Evolutionary conservation across 2,329 filamentous ascomycete genomes (phyloP).

Genomic region (Fusarium sp.): DNA sequence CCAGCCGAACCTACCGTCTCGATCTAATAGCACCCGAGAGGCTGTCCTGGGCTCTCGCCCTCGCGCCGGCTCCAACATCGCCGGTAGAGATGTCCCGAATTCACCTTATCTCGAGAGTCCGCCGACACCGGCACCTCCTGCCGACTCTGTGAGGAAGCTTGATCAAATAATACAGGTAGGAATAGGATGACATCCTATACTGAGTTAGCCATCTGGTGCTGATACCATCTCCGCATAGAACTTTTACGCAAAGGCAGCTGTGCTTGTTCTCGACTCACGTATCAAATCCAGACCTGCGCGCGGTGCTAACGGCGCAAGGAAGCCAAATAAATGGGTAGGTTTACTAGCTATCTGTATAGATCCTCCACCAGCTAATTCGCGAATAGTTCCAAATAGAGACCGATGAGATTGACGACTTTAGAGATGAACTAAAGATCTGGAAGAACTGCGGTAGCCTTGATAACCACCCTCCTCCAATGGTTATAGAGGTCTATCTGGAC

Average conservation of each 20-base stretch:
- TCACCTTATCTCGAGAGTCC: constrained; percentile 63
- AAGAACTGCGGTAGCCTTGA: constrained; percentile 81
- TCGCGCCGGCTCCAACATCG: constrained; percentile 58
- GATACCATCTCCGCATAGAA: constrained; percentile 70
- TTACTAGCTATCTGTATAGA: neutral
- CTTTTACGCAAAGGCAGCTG: constrained; percentile 88
- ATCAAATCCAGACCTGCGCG: constrained; percentile 72
- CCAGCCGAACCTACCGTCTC: constrained; percentile 73
- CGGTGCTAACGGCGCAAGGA: constrained; percentile 59
- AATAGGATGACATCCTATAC: neutral
- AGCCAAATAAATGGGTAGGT: constrained; percentile 89
- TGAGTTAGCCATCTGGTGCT: constrained; percentile 8
- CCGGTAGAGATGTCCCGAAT: constrained; percentile 55
- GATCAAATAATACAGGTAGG: constrained; percentile 92
- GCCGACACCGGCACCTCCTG: constrained; percentile 63
- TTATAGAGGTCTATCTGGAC: constrained; percentile 92
- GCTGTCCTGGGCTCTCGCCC: constrained; percentile 55
- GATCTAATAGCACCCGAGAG: constrained; percentile 82
- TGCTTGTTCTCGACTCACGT: constrained; percentile 84
- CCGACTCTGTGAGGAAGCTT: constrained; percentile 80
- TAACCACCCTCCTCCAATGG: constrained; percentile 81
- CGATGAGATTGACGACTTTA: constrained; percentile 89
- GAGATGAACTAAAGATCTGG: constrained; percentile 85
- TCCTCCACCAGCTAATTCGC: constrained; percentile 26
- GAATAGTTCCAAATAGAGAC: constrained; percentile 92